Evolutionary conservation across 2,329 filamentous ascomycete genomes (phyloP).

Genomic region (Diaporthe vaccinii): DNA sequence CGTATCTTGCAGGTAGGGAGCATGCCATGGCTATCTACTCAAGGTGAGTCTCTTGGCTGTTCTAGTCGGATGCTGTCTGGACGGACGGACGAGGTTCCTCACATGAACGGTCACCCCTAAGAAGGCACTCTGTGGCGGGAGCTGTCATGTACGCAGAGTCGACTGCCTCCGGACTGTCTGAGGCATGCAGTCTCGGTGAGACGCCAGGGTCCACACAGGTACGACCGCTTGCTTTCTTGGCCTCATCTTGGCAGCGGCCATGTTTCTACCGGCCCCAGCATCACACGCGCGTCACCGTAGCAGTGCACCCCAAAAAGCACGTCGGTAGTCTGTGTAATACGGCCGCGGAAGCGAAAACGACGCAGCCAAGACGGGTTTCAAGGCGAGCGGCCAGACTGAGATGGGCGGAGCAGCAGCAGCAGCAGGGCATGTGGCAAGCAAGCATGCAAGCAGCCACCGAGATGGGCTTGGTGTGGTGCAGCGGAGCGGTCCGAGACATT

Average conservation of each 20-base stretch:
- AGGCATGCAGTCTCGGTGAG: slow-evolving; percentile 14
- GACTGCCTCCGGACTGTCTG: not conserved
- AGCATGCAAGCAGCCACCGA: not conserved
- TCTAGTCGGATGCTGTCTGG: not conserved
- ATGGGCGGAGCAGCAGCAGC: not conserved
- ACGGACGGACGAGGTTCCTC: not conserved
- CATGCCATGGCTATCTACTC: not conserved
- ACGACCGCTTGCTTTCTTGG: slow-evolving; percentile 13
- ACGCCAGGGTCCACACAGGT: slow-evolving; percentile 16
- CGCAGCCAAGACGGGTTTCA: slow-evolving; percentile 10
- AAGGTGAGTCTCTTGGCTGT: slow-evolving; percentile 1
- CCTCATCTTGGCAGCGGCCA: slow-evolving; percentile 5
- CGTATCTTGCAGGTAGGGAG: not conserved
- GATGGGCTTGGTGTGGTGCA: slow-evolving; percentile 18
- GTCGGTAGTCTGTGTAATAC: not conserved
- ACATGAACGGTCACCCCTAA: not conserved
- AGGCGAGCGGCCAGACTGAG: slow-evolving; percentile 10
- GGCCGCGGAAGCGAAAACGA: slow-evolving; percentile 12
- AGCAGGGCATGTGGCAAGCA: not conserved
- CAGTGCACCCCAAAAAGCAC: not conserved
- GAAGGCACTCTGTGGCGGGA: not conserved
- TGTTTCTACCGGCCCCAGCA: not conserved
- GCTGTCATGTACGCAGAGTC: not conserved
- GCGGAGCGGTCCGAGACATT: slow-evolving; percentile 36
- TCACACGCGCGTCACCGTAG: not conserved